Evolutionary conservation across 1,139 yeast species (phyloP).

Genomic region (Tardiomyces digboiensis): DNA sequence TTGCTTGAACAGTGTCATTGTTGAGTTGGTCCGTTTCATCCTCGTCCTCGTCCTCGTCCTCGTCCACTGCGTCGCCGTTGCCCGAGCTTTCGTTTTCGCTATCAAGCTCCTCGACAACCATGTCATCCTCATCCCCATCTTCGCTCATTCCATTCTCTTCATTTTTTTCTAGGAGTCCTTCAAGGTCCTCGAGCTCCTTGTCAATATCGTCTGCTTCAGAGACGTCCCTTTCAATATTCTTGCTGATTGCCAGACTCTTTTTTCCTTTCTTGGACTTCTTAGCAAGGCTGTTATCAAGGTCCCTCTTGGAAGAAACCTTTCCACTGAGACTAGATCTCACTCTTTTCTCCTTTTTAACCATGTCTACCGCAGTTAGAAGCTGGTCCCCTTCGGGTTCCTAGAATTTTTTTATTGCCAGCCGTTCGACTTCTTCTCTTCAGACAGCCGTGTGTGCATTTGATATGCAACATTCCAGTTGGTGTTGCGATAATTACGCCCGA

Average conservation of each 20-base stretch:
- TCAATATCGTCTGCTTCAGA: background rate
- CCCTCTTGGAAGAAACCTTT: background rate
- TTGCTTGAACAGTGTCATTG: conserved; percentile 1
- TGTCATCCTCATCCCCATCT: background rate
- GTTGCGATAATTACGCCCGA: too few species aligned
- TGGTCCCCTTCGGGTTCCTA: background rate
- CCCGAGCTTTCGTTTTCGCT: conserved; percentile 14
- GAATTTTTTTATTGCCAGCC: too few species aligned
- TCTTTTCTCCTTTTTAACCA: background rate
- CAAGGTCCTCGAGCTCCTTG: background rate
- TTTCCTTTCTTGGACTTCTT: background rate
- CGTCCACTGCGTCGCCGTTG: conserved; percentile 39
- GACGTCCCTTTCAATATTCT: background rate
- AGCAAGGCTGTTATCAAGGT: background rate
- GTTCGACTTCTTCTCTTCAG: too few species aligned
- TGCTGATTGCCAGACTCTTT: background rate
- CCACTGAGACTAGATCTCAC: background rate
- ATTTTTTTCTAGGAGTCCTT: background rate
- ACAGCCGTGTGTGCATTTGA: too few species aligned
- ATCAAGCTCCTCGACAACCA: background rate
- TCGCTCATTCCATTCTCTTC: background rate
- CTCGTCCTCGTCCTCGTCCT: conserved; percentile 24
- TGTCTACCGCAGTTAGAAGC: background rate
- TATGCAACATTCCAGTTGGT: too few species aligned
- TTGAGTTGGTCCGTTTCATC: conserved; percentile 7